Evolutionary conservation across 768 basidiomycete genomes (phyloP), one percentile per base, ranked within the genome.

Genomic region (Pisolithus tinctorius): DNA sequence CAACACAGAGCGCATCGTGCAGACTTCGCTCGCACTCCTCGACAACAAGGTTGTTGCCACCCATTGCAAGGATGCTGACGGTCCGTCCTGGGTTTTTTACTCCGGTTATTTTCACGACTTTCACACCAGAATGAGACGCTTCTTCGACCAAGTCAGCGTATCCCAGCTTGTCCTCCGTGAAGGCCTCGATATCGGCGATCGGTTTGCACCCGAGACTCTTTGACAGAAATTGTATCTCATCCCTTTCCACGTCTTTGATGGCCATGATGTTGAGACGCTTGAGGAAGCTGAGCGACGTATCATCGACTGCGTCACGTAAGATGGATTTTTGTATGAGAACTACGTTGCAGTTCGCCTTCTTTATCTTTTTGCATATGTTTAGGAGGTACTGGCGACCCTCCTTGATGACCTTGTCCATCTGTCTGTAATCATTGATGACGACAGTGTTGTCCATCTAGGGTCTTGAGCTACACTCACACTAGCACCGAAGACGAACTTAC

Each of bases 341-440:
- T 47, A 97, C 96, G 62, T 98, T 99, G 79, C 96, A 98, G 59
- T 94, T 94, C n/a, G 93, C 86, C 72, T 96, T 97, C 70, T 98
- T 99, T 72, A 99, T 98, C 71, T 93, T 94, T 72, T 98, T 98
- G 83, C 92, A 95, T 49, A 98, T 82, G 67, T 93, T 97, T 62
- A 99, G 83, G 52, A 99, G 80, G 69, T 99, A 98, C 69, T 94
- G 91, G 43, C 96, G 88, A 52, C 95, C 95, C 70, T 99, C 96
- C 71, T 99, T 98, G 71, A 99, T 86, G 53, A 98, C 93, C 69
- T 97, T 96, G 78, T 98, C 96, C 95, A 99, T 98, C 68, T 97
- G 96, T 16, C 96, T 86, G 73, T 99, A 99, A 71, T 99, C 95
- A 57, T 95, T 98, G 60, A 99, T 97, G 47, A 98, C 88, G 41